phyloP scores from a whole-genome alignment of 148 eudicot species.

The Vaccinium macrocarpon region DNA sequence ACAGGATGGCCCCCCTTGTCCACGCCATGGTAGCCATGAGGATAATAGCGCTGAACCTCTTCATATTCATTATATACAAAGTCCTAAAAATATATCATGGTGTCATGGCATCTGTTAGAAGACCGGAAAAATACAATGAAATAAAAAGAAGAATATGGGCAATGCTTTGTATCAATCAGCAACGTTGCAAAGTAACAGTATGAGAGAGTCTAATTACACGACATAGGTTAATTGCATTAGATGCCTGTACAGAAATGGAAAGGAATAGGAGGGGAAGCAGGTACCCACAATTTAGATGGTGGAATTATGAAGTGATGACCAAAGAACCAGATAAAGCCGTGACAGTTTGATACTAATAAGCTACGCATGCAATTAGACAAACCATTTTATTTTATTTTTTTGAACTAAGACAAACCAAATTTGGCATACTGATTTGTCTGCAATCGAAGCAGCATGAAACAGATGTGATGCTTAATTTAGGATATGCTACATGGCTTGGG shows the following conservation, averaged over 20 bases:
- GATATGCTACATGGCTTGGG: neutral
- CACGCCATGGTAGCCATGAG: conserved; percentile 96
- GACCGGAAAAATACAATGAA: neutral
- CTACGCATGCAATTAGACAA: neutral
- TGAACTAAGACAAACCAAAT: neutral
- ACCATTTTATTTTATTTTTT: no score
- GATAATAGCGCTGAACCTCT: conserved; percentile 71
- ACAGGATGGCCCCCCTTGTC: conserved; percentile 88
- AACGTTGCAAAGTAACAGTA: neutral
- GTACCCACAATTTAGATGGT: neutral
- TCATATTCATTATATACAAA: conserved; percentile 69
- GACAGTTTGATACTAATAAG: neutral
- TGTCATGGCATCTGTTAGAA: conserved; percentile 10
- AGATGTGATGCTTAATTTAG: neutral
- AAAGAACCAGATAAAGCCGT: neutral
- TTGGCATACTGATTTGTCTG: neutral
- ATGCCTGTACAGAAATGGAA: neutral
- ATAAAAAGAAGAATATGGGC: neutral
- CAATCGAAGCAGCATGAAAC: neutral
- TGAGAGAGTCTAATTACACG: neutral
- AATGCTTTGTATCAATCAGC: neutral
- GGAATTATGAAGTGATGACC: neutral
- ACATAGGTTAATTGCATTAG: neutral
- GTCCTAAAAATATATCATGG: conserved; percentile 42
- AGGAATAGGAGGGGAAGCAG: neutral